These are phyloP conservation scores for Diplodia scrobiculata DNA, from an alignment of 2,329 filamentous ascomycete species.

Conservation along the genomic window DNA sequence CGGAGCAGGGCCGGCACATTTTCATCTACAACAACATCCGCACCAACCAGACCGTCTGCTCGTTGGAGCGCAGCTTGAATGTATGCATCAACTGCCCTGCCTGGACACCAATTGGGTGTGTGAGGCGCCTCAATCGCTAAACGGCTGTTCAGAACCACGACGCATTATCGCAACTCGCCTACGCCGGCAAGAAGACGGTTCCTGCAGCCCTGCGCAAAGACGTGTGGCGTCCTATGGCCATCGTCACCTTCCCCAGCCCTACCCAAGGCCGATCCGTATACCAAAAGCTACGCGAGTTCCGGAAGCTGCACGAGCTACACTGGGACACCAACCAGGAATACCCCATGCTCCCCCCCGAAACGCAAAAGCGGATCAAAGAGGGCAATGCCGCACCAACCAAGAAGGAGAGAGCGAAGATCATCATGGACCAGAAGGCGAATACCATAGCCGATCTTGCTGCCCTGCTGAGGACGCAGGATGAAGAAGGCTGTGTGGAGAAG, in stretches of 20 bases:
- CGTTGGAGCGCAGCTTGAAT: conserved; percentile 58
- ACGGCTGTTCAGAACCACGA: background rate
- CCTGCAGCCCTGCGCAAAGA: conserved; percentile 62
- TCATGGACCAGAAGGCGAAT: conserved; percentile 68
- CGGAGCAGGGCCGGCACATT: conserved; percentile 52
- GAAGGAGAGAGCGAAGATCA: conserved; percentile 53
- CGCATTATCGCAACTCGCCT: conserved; percentile 59
- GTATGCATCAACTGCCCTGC: conserved; percentile 44
- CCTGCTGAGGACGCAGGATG: conserved; percentile 55
- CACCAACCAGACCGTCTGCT: conserved; percentile 67
- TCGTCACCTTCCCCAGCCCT: conserved; percentile 57
- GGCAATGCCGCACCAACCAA: conserved; percentile 51
- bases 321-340: conserved; percentile 47
- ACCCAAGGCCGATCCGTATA: conserved; percentile 58
- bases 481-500: conserved; percentile 33
- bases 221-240: conserved; percentile 63
- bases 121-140: conserved; percentile 3
- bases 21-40: conserved; percentile 64
- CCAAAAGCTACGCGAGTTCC: conserved; percentile 62
- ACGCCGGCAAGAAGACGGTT: conserved; percentile 65
- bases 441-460: conserved; percentile 62
- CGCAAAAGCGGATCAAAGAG: conserved; percentile 47
- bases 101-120: background rate
- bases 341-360: conserved; percentile 32
- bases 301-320: conserved; percentile 59